Evolutionary conservation across 1,284 basidiomycete genomes (phyloP).

Genomic region (Microstroma glucosiphilum): DNA sequence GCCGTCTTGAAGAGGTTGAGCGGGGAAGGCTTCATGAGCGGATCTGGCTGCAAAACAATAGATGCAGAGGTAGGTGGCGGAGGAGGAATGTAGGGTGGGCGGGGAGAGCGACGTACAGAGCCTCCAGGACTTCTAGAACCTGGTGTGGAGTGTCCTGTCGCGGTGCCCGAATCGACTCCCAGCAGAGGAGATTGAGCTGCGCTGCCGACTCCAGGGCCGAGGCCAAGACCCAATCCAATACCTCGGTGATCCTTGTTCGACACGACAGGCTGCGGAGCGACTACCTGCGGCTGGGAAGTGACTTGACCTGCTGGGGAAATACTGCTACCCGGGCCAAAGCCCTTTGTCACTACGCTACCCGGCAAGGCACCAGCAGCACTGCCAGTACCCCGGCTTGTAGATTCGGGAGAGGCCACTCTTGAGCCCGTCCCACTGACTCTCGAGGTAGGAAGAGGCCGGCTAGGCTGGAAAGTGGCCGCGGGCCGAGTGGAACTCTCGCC

Average conservation of each 20-base stretch:
- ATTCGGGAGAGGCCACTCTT: background rate
- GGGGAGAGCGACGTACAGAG: conserved; percentile 31
- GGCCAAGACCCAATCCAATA: conserved; percentile 27
- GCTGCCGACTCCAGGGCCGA: conserved; percentile 20
- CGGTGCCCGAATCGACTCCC: background rate
- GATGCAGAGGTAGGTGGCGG: conserved; percentile 33
- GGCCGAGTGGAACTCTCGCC: background rate
- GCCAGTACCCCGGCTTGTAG: background rate
- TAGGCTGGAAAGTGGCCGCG: background rate
- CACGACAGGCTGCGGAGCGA: background rate
- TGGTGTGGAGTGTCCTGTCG: conserved; percentile 1
- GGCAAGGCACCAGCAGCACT: conserved; percentile 13
- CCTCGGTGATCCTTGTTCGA: background rate
- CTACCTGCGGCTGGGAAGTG: too few species aligned
- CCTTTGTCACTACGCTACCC: conserved; percentile 24
- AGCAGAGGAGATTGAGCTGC: background rate
- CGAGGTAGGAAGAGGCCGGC: too few species aligned
- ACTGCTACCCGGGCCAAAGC: conserved; percentile 23
- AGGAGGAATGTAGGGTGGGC: conserved; percentile 36
- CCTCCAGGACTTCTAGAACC: conserved; percentile 3
- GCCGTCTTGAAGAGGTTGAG: conserved; percentile 24
- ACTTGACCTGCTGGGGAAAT: background rate
- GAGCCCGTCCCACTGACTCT: too few species aligned
- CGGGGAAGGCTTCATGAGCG: conserved; percentile 23
- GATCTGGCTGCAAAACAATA: conserved; percentile 26